Percentiles rank a stretch among this genome's conserved stretches.
Evolutionary conservation across 345 rosid genomes (phyloP).

Genomic region (Raphanus sativus): DNA sequence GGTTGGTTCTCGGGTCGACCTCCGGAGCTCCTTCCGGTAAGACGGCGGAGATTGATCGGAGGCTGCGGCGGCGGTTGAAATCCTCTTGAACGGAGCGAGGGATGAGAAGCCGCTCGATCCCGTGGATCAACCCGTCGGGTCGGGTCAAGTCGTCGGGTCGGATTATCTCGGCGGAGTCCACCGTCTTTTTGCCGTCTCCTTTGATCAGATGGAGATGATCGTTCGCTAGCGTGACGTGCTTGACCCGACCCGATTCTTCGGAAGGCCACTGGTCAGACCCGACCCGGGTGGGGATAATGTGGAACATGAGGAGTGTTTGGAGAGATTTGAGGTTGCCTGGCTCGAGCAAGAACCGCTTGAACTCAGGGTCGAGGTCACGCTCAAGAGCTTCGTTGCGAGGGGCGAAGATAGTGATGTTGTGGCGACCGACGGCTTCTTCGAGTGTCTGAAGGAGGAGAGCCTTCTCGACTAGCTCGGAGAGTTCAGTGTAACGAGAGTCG

Average conservation of each 20-base stretch:
- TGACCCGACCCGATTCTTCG: conserved; percentile 24
- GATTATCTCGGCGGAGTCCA: conserved; percentile 47
- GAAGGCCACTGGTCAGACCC: conserved; percentile 44
- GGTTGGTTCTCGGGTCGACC: conserved; percentile 64
- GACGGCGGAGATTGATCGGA: conserved; percentile 66
- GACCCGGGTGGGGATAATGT: conserved; percentile 58
- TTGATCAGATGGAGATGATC: conserved; percentile 42
- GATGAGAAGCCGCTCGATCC: conserved; percentile 61
- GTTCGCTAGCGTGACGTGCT: conserved; percentile 43
- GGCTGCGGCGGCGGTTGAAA: conserved; percentile 60
- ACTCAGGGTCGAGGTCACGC: conserved; percentile 70
- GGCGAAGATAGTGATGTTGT: conserved; percentile 74
- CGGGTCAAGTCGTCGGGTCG: conserved; percentile 51
- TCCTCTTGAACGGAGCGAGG: conserved; percentile 73
- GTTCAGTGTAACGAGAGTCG: conserved; percentile 80
- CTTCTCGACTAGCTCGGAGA: conserved; percentile 71
- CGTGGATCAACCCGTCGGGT: conserved; percentile 78
- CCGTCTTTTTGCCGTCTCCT: conserved; percentile 33
- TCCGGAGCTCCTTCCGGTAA: conserved; percentile 76
- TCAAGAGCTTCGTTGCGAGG: conserved; percentile 74
- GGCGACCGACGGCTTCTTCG: conserved; percentile 57
- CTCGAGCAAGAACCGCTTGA: conserved; percentile 73
- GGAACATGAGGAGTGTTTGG: conserved; percentile 58
- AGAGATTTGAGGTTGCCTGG: conserved; percentile 74
- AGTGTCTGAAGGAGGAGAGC: conserved; percentile 68